Evolutionary conservation across 83 land plant genomes (phyloP).

Genomic region (Picea mariana): DNA sequence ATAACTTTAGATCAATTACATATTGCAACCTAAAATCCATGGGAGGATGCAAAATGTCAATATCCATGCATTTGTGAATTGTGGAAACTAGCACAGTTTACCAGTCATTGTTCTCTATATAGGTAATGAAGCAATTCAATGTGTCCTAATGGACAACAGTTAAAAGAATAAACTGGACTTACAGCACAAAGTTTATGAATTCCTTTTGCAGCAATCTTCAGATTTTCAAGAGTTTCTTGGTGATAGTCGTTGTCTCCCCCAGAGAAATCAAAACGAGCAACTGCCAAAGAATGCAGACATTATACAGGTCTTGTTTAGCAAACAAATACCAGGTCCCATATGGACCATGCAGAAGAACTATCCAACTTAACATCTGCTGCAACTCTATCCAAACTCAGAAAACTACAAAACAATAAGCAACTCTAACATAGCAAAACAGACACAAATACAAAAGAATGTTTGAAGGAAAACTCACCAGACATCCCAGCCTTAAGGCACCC

Average conservation of each 20-base stretch:
- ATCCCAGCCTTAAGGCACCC: conserved; percentile 78
- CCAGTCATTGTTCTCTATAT: background rate
- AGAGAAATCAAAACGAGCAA: conserved; percentile 80
- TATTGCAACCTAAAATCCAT: background rate
- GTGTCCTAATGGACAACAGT: background rate
- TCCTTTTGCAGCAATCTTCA: conserved; percentile 54
- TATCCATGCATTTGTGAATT: background rate
- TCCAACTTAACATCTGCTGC: background rate
- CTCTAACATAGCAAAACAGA: no score
- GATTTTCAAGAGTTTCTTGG: conserved; percentile 70
- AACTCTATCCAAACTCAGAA: background rate
- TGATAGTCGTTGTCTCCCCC: conserved; percentile 55
- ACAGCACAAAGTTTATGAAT: conserved; percentile 62
- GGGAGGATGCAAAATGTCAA: background rate
- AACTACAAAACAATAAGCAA: background rate
- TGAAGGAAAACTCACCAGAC: conserved; percentile 53
- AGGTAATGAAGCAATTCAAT: no score
- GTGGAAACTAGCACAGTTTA: background rate
- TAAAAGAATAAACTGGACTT: conserved; percentile 19
- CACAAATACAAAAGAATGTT: no score
- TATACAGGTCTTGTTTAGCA: background rate
- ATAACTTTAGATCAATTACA: background rate
- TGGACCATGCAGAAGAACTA: background rate
- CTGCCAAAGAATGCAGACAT: conserved; percentile 33
- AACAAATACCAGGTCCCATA: background rate